A percentile compares a stretch with the other conserved stretches of the same genome.
Conservation (phyloP, 2,329 filamentous ascomycete species). For the Fusarium falciforme region DNA sequence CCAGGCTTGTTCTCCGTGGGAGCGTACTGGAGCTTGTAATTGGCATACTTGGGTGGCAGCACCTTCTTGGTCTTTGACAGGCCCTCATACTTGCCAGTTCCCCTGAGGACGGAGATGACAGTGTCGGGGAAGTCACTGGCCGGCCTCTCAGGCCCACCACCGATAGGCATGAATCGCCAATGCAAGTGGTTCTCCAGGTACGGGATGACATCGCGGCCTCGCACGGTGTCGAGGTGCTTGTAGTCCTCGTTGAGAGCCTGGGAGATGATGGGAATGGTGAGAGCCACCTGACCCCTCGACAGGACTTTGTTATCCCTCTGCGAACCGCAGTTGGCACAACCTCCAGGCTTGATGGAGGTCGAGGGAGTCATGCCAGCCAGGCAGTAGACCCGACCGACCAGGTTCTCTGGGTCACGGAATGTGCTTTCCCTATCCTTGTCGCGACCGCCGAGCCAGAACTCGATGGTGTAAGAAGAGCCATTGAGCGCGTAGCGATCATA, state of each 20-base stretch:
- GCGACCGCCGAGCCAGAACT: constrained; percentile 22
- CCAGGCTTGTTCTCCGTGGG: background rate
- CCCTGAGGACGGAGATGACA: constrained; percentile 4
- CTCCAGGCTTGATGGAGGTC: background rate
- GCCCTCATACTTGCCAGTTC: background rate
- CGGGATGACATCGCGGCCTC: background rate
- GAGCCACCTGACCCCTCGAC: constrained; percentile 9
- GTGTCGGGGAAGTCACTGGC: constrained; percentile 12
- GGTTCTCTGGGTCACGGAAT: background rate
- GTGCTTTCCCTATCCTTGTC: background rate
- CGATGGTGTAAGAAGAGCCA: constrained; percentile 17
- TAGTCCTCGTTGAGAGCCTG: constrained; percentile 2
- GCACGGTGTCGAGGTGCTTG: background rate
- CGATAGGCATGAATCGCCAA: constrained; percentile 8
- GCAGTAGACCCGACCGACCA: constrained; percentile 16
- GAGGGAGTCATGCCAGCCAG: background rate
- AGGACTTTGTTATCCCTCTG: constrained; percentile 6
- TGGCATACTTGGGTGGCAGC: background rate
- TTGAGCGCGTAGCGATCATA: constrained; percentile 27
- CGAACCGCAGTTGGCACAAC: constrained; percentile 17
- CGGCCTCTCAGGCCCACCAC: background rate
- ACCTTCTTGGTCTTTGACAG: background rate
- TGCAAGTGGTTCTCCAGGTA: constrained; percentile 5
- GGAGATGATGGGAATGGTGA: constrained; percentile 9
- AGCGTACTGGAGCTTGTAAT: background rate